Base-by-base conservation (phyloP, 768 basidiomycete genomes). In the Mycena belliarum region DNA sequence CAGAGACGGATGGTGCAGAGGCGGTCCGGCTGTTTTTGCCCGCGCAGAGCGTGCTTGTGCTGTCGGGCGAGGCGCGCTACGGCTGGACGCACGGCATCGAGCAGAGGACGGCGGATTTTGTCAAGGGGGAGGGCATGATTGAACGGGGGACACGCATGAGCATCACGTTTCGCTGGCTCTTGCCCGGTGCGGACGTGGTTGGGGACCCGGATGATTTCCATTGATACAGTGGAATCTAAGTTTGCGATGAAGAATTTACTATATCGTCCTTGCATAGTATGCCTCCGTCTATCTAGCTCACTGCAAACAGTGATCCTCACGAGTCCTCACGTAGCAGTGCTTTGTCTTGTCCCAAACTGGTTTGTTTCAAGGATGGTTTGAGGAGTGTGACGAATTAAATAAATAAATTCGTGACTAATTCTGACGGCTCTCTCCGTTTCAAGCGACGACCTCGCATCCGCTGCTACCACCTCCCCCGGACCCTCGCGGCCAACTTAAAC, bases 21-120 rank as follows among this genome's bases (percentile, higher is more conserved):
- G 25, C 26, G 33, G 41, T 28, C 15, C 26, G 41, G n/a, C 35
- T 45, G 47, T 91, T 89, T 69, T 79, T 98, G 18, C 88, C 91
- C 0, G 82, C 85, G 52, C 73, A 90, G 47, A 90, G 88, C 57
- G 74, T 96, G 21, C 76, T 95, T 55, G 84, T 94, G 45, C 76
- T 98, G 59, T 84, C 86, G 5, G 86, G 84, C 32, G 88, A 89
- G 32, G 92, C 95, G 15, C 82, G 95, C 37, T 97, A 92, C 70
- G 70, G 74, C 3, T 98, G 93, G 92, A 85, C 84, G 10, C 95
- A 98, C 71, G 95, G 91, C 6, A 98, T 98, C 55, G 82, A 84
- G 29, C 79, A 79, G 51, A 73, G 82, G 50, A 73, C 64, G 35
- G 76, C 78, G 37, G 93, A 95, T 68, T 72, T 78, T 52, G 88